phyloP scores from a whole-genome alignment of 768 basidiomycete species.

The Pseudohyphozyma bogoriensis region DNA sequence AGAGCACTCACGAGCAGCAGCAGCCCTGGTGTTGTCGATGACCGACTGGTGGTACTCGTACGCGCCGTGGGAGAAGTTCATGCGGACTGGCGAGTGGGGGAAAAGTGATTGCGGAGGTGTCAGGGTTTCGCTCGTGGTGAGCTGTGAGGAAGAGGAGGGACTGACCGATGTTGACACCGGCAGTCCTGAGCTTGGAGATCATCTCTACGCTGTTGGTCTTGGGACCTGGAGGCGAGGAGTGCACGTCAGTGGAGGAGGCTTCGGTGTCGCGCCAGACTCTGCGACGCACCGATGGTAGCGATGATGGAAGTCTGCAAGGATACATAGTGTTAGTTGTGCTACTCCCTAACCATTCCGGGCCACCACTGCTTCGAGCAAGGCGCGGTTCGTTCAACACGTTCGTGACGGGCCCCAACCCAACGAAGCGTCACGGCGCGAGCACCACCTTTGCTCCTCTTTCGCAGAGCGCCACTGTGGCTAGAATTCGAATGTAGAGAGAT shows the following conservation, averaged over 20 bases:
- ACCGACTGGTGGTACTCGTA: slow-evolving; percentile 99
- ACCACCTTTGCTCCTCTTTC: not conserved
- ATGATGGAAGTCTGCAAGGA: slow-evolving; percentile 77
- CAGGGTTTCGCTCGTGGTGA: not conserved
- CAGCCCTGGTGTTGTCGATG: slow-evolving; percentile 89
- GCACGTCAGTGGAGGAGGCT: too few species aligned
- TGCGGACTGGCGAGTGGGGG: slow-evolving; percentile 84
- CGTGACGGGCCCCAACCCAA: too few species aligned
- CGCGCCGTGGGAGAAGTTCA: slow-evolving; percentile 99
- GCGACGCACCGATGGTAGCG: slow-evolving; percentile 80
- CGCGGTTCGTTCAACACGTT: too few species aligned
- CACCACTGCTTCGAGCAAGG: not conserved
- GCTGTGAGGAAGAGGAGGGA: slow-evolving; percentile 22
- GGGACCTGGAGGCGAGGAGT: slow-evolving; percentile 51
- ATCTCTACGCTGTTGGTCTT: slow-evolving; percentile 89
- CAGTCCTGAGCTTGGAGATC: slow-evolving; percentile 67
- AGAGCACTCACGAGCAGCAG: slow-evolving; percentile 55
- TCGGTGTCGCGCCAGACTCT: not conserved
- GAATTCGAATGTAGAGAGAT: too few species aligned
- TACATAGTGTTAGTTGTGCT: not conserved
- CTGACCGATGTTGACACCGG: slow-evolving; percentile 96
- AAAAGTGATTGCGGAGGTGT: too few species aligned
- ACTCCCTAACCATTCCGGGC: not conserved
- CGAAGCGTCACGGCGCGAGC: not conserved
- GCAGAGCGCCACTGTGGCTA: not conserved